Evolutionary conservation across 805 yeast genomes (phyloP).

Genomic region (Jamesozyma spencerorum): DNA sequence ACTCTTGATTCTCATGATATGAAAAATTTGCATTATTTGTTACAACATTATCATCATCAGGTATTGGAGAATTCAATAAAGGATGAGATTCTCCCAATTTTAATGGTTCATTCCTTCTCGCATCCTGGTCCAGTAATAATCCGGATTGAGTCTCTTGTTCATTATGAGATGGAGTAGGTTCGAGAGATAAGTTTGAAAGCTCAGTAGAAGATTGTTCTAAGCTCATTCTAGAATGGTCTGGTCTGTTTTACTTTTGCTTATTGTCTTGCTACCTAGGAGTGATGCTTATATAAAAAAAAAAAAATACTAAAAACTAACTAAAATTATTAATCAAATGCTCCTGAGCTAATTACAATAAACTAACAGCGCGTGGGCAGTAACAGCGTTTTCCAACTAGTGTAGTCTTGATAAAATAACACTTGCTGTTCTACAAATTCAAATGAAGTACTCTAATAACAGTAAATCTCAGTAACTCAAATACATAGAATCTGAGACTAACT

Average conservation of each 20-base stretch:
- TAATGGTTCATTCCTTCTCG: neutral
- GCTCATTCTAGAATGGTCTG: slow-evolving; percentile 1
- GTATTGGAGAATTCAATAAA: neutral
- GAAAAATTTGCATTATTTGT: slow-evolving; percentile 23
- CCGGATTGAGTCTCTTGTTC: slow-evolving; percentile 13
- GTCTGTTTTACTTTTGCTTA: neutral
- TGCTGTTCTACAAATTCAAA: too few species aligned
- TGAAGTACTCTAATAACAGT: too few species aligned
- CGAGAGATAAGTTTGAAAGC: slow-evolving; percentile 19
- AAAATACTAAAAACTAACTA: too few species aligned
- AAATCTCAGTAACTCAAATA: too few species aligned
- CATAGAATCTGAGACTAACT: too few species aligned
- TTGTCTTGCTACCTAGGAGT: neutral
- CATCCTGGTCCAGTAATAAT: slow-evolving; percentile 9
- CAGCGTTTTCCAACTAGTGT: too few species aligned
- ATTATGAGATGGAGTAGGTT: slow-evolving; percentile 24
- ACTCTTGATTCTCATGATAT: slow-evolving; percentile 26
- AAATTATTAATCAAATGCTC: too few species aligned
- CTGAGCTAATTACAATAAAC: too few species aligned
- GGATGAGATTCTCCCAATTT: neutral
- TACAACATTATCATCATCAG: slow-evolving; percentile 5
- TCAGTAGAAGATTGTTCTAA: slow-evolving; percentile 3
- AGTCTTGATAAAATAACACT: too few species aligned
- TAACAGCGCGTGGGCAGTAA: too few species aligned
- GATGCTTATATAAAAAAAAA: neutral